These are phyloP conservation scores for Amanita fuliginea DNA, from an alignment of 768 basidiomycete genomes.

Conservation along the genomic window DNA sequence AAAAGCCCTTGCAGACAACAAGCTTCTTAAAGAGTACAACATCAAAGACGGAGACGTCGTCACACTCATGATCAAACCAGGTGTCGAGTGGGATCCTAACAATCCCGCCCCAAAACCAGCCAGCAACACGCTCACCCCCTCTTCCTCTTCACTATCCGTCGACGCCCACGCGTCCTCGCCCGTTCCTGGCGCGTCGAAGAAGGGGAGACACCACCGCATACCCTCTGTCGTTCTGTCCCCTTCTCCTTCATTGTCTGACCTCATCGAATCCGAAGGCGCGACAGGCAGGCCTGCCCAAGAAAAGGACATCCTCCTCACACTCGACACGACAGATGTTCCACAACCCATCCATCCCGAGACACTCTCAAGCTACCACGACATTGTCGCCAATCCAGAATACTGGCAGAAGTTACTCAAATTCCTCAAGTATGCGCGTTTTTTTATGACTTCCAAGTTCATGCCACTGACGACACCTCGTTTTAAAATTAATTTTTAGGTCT, in stretches of 20 bases:
- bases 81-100: conserved; percentile 52
- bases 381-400: conserved; percentile 68
- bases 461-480: background rate
- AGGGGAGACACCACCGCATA: conserved; percentile 48
- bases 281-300: conserved; percentile 20
- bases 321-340: conserved; percentile 40
- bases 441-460: background rate
- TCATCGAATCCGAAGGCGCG: background rate
- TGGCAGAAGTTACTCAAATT: conserved; percentile 66
- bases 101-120: conserved; percentile 17
- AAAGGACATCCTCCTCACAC: conserved; percentile 58
- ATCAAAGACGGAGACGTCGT: conserved; percentile 73
- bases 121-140: conserved; percentile 13
- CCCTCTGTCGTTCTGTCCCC: conserved; percentile 75
- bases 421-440: conserved; percentile 35
- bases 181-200: conserved; percentile 13
- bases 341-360: conserved; percentile 32
- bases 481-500: too few species aligned
- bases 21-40: conserved; percentile 85
- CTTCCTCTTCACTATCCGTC: conserved; percentile 12
- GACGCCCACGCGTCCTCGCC: conserved; percentile 17
- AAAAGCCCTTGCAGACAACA: conserved; percentile 82
- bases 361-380: conserved; percentile 48
- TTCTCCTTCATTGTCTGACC: conserved; percentile 46
- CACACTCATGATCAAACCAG: conserved; percentile 80